Evolutionary conservation across 345 rosid species (phyloP).

Genomic region (Corymbia maculata): DNA sequence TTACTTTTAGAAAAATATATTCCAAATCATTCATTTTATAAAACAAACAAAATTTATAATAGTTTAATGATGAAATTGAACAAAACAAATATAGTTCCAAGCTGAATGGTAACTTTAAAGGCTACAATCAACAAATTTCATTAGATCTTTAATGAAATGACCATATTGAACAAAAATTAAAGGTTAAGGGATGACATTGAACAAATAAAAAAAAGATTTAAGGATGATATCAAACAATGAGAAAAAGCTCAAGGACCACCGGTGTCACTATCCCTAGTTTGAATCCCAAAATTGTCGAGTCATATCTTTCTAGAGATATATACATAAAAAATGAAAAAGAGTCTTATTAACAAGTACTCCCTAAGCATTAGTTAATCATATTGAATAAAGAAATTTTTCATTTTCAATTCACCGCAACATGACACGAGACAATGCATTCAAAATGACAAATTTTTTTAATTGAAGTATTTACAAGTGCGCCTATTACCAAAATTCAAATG

Average conservation of each 20-base stretch:
- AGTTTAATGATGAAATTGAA: not conserved
- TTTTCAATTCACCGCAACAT: not conserved
- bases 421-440: not conserved
- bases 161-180: not conserved
- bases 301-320: not conserved
- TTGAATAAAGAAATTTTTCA: not conserved
- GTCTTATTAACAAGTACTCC: not conserved
- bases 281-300: not conserved
- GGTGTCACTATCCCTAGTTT: not conserved
- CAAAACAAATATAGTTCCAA: not conserved
- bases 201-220: not conserved
- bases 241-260: not conserved
- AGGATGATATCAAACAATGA: not conserved
- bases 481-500: not conserved
- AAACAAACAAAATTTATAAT: not conserved
- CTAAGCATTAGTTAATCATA: not conserved
- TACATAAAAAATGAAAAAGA: not conserved
- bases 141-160: not conserved
- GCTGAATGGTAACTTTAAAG: not conserved
- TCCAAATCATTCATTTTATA: too few relatives aligned
- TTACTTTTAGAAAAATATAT: too few relatives aligned
- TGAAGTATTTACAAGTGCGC: not conserved
- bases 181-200: not conserved
- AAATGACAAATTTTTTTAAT: not conserved
- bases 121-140: not conserved